Percentiles rank a stretch among this genome's conserved stretches.
Evolutionary conservation across 2,329 filamentous ascomycete species (phyloP).

Genomic region (Trichoderma citrinoviride): DNA sequence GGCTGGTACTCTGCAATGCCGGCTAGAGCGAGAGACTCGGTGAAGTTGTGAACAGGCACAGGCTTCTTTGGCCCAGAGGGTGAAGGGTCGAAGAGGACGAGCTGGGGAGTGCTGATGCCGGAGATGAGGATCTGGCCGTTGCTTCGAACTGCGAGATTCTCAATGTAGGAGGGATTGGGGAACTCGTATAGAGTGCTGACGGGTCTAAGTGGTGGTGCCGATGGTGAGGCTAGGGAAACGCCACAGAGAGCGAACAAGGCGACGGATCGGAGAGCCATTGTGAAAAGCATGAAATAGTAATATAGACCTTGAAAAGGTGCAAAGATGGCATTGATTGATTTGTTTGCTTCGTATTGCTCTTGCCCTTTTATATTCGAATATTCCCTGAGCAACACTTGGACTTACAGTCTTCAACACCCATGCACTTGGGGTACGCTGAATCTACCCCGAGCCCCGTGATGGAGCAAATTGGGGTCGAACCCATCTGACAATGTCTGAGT

Average conservation of each 20-base stretch:
- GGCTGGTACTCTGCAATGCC: slow-evolving; percentile 37
- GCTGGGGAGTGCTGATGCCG: slow-evolving; percentile 32
- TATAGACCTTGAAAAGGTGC: neutral
- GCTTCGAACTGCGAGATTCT: slow-evolving; percentile 38
- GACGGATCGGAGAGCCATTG: neutral
- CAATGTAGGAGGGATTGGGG: slow-evolving; percentile 24
- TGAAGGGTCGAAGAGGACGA: slow-evolving; percentile 36
- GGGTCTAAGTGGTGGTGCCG: neutral
- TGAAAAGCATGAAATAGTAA: neutral
- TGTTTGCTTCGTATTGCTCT: too few species aligned
- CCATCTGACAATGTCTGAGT: neutral
- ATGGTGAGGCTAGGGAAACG: neutral
- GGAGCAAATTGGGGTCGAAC: slow-evolving; percentile 5
- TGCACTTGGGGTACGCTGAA: slow-evolving; percentile 4
- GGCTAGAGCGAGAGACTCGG: slow-evolving; percentile 28
- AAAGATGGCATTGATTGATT: neutral
- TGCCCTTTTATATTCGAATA: too few species aligned
- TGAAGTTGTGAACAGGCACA: slow-evolving; percentile 33
- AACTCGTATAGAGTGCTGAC: slow-evolving; percentile 18
- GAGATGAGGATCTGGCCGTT: slow-evolving; percentile 39
- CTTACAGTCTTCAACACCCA: neutral
- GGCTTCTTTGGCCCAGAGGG: slow-evolving; percentile 20
- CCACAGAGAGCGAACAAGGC: slow-evolving; percentile 3
- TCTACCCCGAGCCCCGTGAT: neutral
- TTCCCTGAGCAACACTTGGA: neutral